These are phyloP conservation scores for Pulveroboletus sp. DNA, from an alignment of 768 basidiomycete genomes.

Conservation along the genomic window DNA sequence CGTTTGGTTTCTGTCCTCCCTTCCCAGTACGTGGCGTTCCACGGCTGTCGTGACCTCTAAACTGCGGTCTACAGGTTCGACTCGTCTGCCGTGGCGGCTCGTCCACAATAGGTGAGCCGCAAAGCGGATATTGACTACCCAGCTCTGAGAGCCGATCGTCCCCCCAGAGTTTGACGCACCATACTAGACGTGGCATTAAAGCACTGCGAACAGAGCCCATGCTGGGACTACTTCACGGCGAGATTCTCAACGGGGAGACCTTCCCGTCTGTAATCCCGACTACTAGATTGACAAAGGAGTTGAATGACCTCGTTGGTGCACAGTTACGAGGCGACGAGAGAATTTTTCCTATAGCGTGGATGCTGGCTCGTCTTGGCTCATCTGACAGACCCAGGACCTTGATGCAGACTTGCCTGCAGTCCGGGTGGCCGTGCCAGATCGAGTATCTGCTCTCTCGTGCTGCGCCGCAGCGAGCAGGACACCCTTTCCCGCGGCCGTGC, in stretches of 20 bases:
- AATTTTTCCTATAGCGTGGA: constrained; percentile 28
- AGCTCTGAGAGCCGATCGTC: not conserved
- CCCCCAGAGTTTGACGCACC: constrained; percentile 1
- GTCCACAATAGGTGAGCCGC: constrained; percentile 9
- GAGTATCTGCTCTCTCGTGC: constrained; percentile 59
- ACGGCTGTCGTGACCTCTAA: constrained; percentile 2
- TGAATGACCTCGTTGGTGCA: constrained; percentile 12
- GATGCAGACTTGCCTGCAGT: constrained; percentile 35
- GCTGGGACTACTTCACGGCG: constrained; percentile 19
- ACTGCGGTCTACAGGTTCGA: constrained; percentile 1
- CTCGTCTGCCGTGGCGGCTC: constrained; percentile 4
- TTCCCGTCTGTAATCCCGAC: constrained; percentile 15
- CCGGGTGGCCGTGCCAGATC: constrained; percentile 48
- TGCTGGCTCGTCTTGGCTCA: constrained; percentile 14
- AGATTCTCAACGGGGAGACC: constrained; percentile 23
- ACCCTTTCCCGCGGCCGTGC: constrained; percentile 65
- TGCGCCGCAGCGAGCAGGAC: constrained; percentile 37
- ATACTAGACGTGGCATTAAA: constrained; percentile 10
- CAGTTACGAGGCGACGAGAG: constrained; percentile 26
- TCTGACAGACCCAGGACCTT: constrained; percentile 36
- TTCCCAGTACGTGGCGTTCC: constrained; percentile 10
- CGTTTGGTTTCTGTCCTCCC: constrained; percentile 10
- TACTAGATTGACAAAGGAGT: constrained; percentile 22
- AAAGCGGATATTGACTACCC: constrained; percentile 20
- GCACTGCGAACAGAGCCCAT: constrained; percentile 19